Evolutionary conservation across 345 rosid genomes (phyloP).

Genomic region (Cardamine resedifolia): DNA sequence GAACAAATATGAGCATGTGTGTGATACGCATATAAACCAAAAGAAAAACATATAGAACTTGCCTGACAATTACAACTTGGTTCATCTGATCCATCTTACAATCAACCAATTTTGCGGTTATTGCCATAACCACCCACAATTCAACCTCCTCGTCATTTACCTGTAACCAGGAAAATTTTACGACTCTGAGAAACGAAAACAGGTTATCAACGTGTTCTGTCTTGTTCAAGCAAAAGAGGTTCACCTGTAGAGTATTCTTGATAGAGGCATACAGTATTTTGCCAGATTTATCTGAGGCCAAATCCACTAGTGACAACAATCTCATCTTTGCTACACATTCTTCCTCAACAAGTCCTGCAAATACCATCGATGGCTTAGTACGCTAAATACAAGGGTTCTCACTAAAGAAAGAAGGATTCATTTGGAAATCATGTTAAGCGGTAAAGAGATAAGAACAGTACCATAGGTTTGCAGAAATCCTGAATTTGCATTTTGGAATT

Average conservation of each 20-base stretch:
- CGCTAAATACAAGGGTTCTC: neutral
- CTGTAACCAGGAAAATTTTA: constrained; percentile 37
- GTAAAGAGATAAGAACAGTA: constrained; percentile 23
- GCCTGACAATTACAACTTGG: constrained; percentile 76
- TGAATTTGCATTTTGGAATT: constrained; percentile 75
- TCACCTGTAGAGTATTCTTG: constrained; percentile 69
- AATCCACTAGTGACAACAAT: constrained; percentile 77
- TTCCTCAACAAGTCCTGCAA: constrained; percentile 77
- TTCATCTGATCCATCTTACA: constrained; percentile 97
- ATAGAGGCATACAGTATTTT: constrained; percentile 66
- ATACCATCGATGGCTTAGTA: constrained; percentile 1
- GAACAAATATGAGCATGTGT: neutral
- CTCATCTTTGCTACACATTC: constrained; percentile 88
- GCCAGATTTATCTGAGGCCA: constrained; percentile 68
- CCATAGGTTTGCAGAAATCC: constrained; percentile 67
- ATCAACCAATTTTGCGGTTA: constrained; percentile 69
- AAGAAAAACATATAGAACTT: constrained; percentile 11
- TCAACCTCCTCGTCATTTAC: constrained; percentile 83
- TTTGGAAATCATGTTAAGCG: neutral
- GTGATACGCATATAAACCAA: neutral
- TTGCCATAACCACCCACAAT: constrained; percentile 84
- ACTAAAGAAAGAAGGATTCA: neutral
- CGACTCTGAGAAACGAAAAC: neutral
- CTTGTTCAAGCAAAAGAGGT: neutral
- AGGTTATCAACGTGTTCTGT: neutral